Conservation (phyloP, 192 early-diverging fungal species). For the Entophlyctis luteolus region DNA sequence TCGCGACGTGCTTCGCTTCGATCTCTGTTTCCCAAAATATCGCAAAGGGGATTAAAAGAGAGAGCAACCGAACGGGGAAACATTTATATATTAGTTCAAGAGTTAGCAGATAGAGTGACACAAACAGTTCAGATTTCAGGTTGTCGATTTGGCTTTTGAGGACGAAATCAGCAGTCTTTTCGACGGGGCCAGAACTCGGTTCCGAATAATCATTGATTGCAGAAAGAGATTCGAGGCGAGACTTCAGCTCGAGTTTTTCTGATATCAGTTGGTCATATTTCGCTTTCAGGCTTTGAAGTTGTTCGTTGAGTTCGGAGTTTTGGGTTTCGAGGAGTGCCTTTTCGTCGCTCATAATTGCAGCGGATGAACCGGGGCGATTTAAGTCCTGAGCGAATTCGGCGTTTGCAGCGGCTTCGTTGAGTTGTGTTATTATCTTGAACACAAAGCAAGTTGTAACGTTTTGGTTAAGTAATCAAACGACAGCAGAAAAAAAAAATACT, state of each 20-base stretch:
- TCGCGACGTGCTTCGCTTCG: constrained; percentile 72
- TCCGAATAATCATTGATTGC: constrained; percentile 37
- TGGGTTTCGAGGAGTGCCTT: constrained; percentile 23
- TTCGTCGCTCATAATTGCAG: constrained; percentile 8
- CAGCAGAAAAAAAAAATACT: not conserved
- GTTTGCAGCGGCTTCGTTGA: not conserved
- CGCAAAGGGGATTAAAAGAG: too few species aligned
- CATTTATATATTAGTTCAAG: too few species aligned
- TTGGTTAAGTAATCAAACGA: not conserved
- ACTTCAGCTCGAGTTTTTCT: constrained; percentile 69
- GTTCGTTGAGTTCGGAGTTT: constrained; percentile 23
- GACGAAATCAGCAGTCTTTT: constrained; percentile 79
- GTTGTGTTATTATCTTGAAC: not conserved
- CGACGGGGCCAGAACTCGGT: constrained; percentile 34
- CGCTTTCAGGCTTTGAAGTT: constrained; percentile 21
- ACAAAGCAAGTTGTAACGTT: not conserved
- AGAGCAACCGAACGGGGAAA: too few species aligned
- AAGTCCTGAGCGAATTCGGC: not conserved
- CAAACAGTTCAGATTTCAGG: constrained; percentile 76
- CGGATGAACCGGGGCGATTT: not conserved
- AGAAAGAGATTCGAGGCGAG: constrained; percentile 62
- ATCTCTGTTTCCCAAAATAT: constrained; percentile 53
- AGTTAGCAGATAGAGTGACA: not conserved
- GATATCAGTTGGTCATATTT: constrained; percentile 65
- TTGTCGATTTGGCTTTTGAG: constrained; percentile 82